Evolutionary conservation across 2,329 filamentous ascomycete genomes (phyloP), one percentile per base, ranked within the genome.

Genomic region (Pseudofabraea citricarpa): DNA sequence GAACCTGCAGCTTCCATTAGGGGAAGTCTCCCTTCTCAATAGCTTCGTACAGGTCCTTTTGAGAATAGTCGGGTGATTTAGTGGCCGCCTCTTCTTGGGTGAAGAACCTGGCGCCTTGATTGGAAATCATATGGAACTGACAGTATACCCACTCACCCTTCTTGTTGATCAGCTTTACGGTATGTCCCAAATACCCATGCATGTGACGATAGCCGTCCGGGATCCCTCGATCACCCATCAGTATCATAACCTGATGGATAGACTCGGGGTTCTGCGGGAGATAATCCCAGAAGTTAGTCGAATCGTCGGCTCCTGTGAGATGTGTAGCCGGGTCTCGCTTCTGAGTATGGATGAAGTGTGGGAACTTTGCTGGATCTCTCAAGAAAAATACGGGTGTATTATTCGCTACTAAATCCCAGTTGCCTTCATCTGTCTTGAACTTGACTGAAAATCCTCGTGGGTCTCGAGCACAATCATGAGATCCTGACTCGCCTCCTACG

Each of bases 351-450:
- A 87, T 87, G 56, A 87, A 83, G 56, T 82, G 69, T 19, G 84
- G 83, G 58, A 86, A 87, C 62, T 88, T 87, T 50, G 80, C 74
- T 0, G 84, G 81, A 49, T 88, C 84, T 41, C 84, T 71, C n/a
- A 87, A 58, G 64, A 89, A 88, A 71, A 88, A 89, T 3, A 87
- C 77, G 0, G 84, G 84, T 0, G 81, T 86, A 59, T 87, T 87
- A 61, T 85, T 85, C 48, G 77, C 79, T 6, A 87, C 83, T 62
- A 82, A 71, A 56, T 87, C 83, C 74, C 77, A 85, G 54, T 87
- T 87, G n/a, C 83, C 83, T 54, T 87, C 79, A 15, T 83, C 77
- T 0, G 84, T 87, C 27, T 81, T 74, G 65, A 89, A 84, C 65
- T 88, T 89, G 50, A 86, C 71, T 1, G 82, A 74, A 56, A 89